A percentile compares a stretch with the other conserved stretches of the same genome.
These are phyloP conservation scores for Calonectria naviculata DNA, from an alignment of 2,329 filamentous ascomycete species.

Conservation along the genomic window DNA sequence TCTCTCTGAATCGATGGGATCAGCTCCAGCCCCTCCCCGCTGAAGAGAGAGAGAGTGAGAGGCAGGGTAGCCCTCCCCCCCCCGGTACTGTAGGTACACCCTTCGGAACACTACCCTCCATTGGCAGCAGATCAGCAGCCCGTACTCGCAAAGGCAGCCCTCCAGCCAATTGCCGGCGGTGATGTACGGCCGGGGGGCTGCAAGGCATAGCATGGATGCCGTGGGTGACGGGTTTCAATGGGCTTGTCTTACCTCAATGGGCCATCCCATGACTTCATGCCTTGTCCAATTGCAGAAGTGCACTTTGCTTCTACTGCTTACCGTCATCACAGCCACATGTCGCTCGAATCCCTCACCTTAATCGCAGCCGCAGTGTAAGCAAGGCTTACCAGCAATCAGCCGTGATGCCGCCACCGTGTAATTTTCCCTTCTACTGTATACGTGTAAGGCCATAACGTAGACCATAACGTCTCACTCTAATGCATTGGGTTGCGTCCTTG, in stretches of 20 bases:
- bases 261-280: slow-evolving; percentile 4
- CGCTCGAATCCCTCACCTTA: not conserved
- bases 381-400: not conserved
- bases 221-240: not conserved
- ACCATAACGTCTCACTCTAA: not conserved
- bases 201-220: not conserved
- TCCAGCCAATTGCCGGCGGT: not conserved
- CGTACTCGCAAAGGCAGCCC: not conserved
- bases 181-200: not conserved
- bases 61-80: not conserved
- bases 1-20: slow-evolving; percentile 2
- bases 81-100: not conserved
- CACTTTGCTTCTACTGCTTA: not conserved
- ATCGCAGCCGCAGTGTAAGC: not conserved
- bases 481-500: not conserved
- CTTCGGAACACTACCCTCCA: slow-evolving; percentile 1
- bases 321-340: not conserved
- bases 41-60: not conserved
- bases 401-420: not conserved
- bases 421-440: not conserved
- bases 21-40: not conserved
- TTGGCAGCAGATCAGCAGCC: slow-evolving; percentile 5
- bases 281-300: not conserved
- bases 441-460: not conserved
- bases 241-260: not conserved